These are phyloP conservation scores for Auriscalpium orientale DNA, from an alignment of 768 basidiomycete genomes.

Conservation along the genomic window DNA sequence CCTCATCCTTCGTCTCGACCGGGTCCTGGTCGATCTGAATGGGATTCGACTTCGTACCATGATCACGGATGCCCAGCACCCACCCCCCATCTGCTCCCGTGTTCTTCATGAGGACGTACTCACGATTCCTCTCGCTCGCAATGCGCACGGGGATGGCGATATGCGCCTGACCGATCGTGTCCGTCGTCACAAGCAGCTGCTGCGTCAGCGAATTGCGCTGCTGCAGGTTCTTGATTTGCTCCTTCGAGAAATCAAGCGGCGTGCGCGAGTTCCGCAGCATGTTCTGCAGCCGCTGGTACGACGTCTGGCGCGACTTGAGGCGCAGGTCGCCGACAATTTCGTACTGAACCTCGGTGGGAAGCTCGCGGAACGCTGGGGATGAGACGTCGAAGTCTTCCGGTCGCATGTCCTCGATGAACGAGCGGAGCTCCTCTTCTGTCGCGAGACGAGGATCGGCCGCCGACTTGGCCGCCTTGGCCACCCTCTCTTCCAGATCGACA, in stretches of 20 bases:
- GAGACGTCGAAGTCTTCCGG: constrained; percentile 93
- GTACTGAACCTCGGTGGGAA: constrained; percentile 95
- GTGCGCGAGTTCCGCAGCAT: constrained; percentile 79
- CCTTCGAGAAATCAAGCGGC: constrained; percentile 91
- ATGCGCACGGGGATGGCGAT: constrained; percentile 89
- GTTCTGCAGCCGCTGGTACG: constrained; percentile 81
- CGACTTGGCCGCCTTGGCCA: constrained; percentile 55
- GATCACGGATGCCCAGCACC: constrained; percentile 87
- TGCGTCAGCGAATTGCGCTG: constrained; percentile 91
- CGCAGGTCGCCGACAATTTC: constrained; percentile 96
- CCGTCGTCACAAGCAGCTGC: constrained; percentile 85
- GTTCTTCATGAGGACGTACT: constrained; percentile 94
- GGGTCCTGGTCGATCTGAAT: constrained; percentile 77
- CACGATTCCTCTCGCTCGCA: constrained; percentile 89
- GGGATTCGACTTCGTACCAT: constrained; percentile 77
- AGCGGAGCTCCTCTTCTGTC: constrained; percentile 88
- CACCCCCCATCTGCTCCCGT: constrained; percentile 84
- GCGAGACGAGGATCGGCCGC: constrained; percentile 88
- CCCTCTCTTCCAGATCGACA: constrained; percentile 56
- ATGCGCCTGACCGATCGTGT: constrained; percentile 84
- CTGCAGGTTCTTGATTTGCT: constrained; percentile 86
- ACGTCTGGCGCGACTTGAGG: constrained; percentile 90
- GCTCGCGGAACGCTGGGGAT: constrained; percentile 81
- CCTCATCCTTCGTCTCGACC: constrained; percentile 21
- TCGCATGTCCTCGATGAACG: constrained; percentile 93